Evolutionary conservation across 148 eudicot genomes (phyloP).

Genomic region (Camellia granthamiana): DNA sequence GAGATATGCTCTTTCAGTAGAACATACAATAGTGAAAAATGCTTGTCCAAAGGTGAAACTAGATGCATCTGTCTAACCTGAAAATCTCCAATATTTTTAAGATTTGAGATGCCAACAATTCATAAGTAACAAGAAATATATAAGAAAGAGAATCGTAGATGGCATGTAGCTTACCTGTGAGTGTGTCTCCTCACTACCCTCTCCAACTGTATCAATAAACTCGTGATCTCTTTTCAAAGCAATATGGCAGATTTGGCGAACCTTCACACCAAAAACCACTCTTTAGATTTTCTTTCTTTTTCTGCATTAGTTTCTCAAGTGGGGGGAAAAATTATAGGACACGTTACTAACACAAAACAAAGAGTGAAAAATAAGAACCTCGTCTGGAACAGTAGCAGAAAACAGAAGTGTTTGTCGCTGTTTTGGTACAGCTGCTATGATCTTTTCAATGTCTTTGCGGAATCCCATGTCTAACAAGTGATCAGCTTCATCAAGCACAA

Average conservation of each 20-base stretch:
- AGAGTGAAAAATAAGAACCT: constrained; percentile 47
- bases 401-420: constrained; percentile 91
- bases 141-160: constrained; percentile 6
- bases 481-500: constrained; percentile 98
- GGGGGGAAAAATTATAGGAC: constrained; percentile 1
- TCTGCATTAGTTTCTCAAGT: background rate
- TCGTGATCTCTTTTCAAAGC: constrained; percentile 92
- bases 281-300: background rate
- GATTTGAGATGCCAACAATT: constrained; percentile 10
- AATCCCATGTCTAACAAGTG: constrained; percentile 97
- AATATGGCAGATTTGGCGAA: constrained; percentile 79
- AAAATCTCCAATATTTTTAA: constrained; percentile 12
- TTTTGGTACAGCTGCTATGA: constrained; percentile 87
- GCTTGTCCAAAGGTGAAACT: constrained; percentile 82
- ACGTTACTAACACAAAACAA: background rate
- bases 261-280: constrained; percentile 43
- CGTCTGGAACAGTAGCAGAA: constrained; percentile 85
- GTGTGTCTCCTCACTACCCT: constrained; percentile 87
- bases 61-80: constrained; percentile 92
- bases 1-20: constrained; percentile 87
- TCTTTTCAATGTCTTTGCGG: constrained; percentile 83
- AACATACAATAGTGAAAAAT: constrained; percentile 65
- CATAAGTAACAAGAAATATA: background rate
- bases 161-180: constrained; percentile 54
- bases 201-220: constrained; percentile 70